Base-by-base conservation (phyloP, 179 eudicot species). In the Silene noctiflora region DNA sequence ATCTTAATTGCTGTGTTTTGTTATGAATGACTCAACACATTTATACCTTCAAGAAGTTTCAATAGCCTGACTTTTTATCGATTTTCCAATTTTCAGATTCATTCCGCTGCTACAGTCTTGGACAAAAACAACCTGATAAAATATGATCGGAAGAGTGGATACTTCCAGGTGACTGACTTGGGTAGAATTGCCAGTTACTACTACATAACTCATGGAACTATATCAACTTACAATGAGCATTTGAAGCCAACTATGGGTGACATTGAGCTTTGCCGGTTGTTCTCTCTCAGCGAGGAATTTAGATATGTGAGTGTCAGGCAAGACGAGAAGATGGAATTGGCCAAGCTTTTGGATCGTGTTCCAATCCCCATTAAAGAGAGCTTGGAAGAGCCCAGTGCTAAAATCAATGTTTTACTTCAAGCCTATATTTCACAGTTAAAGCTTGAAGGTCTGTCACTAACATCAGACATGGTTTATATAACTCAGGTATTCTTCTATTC, bases 211-310 rank as follows among this genome's bases (percentile, higher is more conserved):
- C 96, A 90, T 81, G 98, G 97, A 58, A 90, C 98, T 4, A 91
- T 93, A 76, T 83, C 93, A 66, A 91, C 95, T 10, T 93, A 90
- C 81, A 95, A 95, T 78, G 99, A 95, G 85, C 89, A 93, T 83
- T 81, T 93, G 87, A 93, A 93, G 84, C 95, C 97, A 60, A 91
- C 95, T 19, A 95, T 93, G 99, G 97, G 97, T 83, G 97, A 95
- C 80, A 95, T 91, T 75, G 99, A 95, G 84, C 97, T 95, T 17
- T 95, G 98, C 77, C 92, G 98, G 61, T 75, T 95, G 78, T 95
- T 95, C 81, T 93, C 98, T 62, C 97, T 93, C 76, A 93, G 97
- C 70, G 98, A 93, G 82, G 97, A 93, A 76, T 93, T 93, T 79
- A 90, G 90, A 72, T 92, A 90, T 81, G 98, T 93, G 19, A 89